phyloP scores from a whole-genome alignment of 139 green algal genomes.

The Chlorella sp. region DNA sequence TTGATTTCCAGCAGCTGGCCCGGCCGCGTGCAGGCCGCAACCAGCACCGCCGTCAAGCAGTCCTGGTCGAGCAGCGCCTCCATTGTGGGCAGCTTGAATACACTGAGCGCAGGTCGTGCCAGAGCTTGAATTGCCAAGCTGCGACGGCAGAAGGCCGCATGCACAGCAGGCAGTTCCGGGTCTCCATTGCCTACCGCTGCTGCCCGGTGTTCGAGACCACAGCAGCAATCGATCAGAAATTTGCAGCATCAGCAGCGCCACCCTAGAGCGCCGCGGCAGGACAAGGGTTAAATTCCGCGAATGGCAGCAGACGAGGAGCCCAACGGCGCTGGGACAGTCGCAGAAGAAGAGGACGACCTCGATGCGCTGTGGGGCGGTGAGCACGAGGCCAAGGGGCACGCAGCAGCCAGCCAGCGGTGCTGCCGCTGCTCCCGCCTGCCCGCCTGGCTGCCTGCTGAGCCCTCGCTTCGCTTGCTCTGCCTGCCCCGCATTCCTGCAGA shows the following conservation, averaged over 20 bases:
- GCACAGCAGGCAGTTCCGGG: no score
- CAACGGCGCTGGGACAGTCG: not conserved
- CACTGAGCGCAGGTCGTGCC: not conserved
- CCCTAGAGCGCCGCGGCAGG: no score
- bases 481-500: not conserved
- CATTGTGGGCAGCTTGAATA: not conserved
- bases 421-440: not conserved
- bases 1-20: no score
- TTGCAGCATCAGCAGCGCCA: not conserved
- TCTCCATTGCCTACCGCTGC: no score
- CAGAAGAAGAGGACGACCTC: slow-evolving; percentile 28
- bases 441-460: not conserved
- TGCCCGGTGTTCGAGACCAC: not conserved
- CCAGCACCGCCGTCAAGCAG: not conserved
- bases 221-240: no score
- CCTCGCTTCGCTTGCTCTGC: not conserved
- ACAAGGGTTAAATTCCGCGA: not conserved
- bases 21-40: not conserved
- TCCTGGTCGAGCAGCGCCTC: not conserved
- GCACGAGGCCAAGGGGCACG: not conserved
- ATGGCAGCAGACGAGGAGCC: not conserved
- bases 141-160: no score
- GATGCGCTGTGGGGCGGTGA: slow-evolving; percentile 38
- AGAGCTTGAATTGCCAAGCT: not conserved
- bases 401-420: not conserved